Evolutionary conservation across 805 yeast genomes (phyloP).

Genomic region (Starmerella potacharoeniae): DNA sequence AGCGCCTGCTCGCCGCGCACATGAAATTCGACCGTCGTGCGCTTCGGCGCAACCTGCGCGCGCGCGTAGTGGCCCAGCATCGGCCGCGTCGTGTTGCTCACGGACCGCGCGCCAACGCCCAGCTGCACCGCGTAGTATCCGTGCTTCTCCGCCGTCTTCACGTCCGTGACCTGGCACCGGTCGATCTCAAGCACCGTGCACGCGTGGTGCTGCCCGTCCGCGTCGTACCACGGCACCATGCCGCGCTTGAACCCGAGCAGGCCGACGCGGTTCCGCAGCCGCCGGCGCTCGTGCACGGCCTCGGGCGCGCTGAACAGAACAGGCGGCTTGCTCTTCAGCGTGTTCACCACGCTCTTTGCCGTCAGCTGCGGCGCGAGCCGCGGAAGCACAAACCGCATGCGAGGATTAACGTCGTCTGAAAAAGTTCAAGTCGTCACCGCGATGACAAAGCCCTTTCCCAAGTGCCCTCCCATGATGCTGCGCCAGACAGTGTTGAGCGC

Average conservation of each 20-base stretch:
- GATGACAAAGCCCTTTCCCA: background rate
- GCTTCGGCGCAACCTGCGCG: constrained; percentile 78
- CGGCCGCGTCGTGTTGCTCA: constrained; percentile 50
- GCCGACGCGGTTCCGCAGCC: constrained; percentile 71
- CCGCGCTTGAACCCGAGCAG: constrained; percentile 75
- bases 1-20: constrained; percentile 56
- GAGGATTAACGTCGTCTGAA: background rate
- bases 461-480: background rate
- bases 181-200: constrained; percentile 84
- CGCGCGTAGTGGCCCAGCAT: constrained; percentile 65
- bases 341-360: constrained; percentile 25
- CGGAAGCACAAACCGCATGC: constrained; percentile 13
- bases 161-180: constrained; percentile 72
- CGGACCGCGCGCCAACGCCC: constrained; percentile 64
- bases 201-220: constrained; percentile 57
- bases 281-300: constrained; percentile 57
- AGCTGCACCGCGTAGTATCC: constrained; percentile 81
- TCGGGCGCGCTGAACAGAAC: constrained; percentile 55
- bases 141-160: constrained; percentile 56
- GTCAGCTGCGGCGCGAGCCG: constrained; percentile 26
- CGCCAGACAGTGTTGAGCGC: background rate
- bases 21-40: constrained; percentile 63
- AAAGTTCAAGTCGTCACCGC: background rate
- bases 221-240: constrained; percentile 68
- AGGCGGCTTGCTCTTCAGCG: constrained; percentile 35